These are phyloP conservation scores for Microbotryomycetes sp. DNA, from an alignment of 1,284 basidiomycete genomes.

Conservation along the genomic window DNA sequence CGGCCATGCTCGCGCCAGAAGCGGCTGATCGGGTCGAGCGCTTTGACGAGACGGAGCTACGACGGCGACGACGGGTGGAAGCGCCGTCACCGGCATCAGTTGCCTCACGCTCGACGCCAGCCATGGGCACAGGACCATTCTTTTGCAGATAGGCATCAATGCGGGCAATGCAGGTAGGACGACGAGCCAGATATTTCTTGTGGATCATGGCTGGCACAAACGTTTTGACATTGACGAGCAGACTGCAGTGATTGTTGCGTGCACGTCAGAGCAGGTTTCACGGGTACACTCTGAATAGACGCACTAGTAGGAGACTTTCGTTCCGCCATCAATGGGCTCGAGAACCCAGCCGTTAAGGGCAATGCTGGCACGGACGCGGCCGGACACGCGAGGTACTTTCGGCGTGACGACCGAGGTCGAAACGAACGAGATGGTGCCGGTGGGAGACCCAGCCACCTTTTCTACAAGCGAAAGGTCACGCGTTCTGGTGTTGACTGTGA, in stretches of 20 bases:
- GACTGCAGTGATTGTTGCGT: slow-evolving; percentile 21
- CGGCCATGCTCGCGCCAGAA: slow-evolving; percentile 4
- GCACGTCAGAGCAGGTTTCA: neutral
- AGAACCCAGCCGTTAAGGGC: slow-evolving; percentile 36
- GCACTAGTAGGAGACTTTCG: slow-evolving; percentile 20
- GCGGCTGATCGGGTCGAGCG: slow-evolving; percentile 13
- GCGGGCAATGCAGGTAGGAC: slow-evolving; percentile 34
- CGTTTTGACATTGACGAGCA: slow-evolving; percentile 35
- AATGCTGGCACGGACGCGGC: slow-evolving; percentile 34
- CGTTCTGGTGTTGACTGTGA: slow-evolving; percentile 15
- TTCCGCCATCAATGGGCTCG: slow-evolving; percentile 24
- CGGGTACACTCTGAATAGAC: too few relatives aligned
- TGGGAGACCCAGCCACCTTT: slow-evolving; percentile 28
- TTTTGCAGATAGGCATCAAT: slow-evolving; percentile 33
- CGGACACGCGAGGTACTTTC: slow-evolving; percentile 32
- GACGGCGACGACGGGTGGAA: slow-evolving; percentile 13
- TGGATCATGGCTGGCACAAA: slow-evolving; percentile 33
- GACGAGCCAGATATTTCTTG: slow-evolving; percentile 32
- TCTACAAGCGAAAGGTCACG: slow-evolving; percentile 37
- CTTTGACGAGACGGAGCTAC: slow-evolving; percentile 24
- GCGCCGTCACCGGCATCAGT: slow-evolving; percentile 4
- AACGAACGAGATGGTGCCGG: slow-evolving; percentile 35
- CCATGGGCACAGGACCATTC: slow-evolving; percentile 31
- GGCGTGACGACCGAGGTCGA: slow-evolving; percentile 36
- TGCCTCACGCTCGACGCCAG: slow-evolving; percentile 16